These are phyloP conservation scores for Russula lepida DNA, from an alignment of 768 basidiomycete genomes.

Conservation along the genomic window DNA sequence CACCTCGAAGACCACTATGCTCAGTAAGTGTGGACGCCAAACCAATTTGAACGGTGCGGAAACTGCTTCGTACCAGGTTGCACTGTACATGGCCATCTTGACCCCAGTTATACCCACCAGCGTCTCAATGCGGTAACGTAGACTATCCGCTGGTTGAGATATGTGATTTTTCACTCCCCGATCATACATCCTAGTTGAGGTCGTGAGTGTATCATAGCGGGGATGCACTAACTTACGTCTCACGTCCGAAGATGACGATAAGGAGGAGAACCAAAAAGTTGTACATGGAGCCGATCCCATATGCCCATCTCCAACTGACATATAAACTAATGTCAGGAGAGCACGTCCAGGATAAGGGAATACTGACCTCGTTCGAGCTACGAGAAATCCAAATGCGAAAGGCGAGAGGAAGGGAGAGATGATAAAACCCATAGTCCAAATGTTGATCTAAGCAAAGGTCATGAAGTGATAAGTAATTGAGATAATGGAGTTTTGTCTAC, in stretches of 20 bases:
- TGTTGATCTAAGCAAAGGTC: slow-evolving; percentile 39
- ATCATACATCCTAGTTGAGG: slow-evolving; percentile 47
- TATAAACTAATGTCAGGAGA: background rate
- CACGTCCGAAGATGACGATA: slow-evolving; percentile 53
- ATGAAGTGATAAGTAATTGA: background rate
- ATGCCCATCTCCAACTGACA: slow-evolving; percentile 53
- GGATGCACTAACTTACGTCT: slow-evolving; percentile 40
- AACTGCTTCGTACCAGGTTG: slow-evolving; percentile 41
- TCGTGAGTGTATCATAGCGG: slow-evolving; percentile 6
- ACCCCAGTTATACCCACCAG: slow-evolving; percentile 56
- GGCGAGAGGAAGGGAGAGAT: slow-evolving; percentile 57
- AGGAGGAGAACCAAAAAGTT: slow-evolving; percentile 44
- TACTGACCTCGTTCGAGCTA: slow-evolving; percentile 39
- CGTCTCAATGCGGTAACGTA: slow-evolving; percentile 48
- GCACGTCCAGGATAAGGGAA: background rate
- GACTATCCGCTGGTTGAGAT: slow-evolving; percentile 22
- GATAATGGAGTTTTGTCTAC: slow-evolving; percentile 24
- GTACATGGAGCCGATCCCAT: slow-evolving; percentile 58
- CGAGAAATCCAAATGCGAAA: slow-evolving; percentile 60
- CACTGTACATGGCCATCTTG: slow-evolving; percentile 48
- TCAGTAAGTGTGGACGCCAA: slow-evolving; percentile 55
- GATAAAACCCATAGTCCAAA: slow-evolving; percentile 71
- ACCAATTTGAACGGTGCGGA: slow-evolving; percentile 42
- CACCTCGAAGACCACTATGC: slow-evolving; percentile 38
- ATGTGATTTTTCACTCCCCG: slow-evolving; percentile 38